Evolutionary conservation across 805 yeast genomes (phyloP).

Genomic region (Isabelozyma rhagii): DNA sequence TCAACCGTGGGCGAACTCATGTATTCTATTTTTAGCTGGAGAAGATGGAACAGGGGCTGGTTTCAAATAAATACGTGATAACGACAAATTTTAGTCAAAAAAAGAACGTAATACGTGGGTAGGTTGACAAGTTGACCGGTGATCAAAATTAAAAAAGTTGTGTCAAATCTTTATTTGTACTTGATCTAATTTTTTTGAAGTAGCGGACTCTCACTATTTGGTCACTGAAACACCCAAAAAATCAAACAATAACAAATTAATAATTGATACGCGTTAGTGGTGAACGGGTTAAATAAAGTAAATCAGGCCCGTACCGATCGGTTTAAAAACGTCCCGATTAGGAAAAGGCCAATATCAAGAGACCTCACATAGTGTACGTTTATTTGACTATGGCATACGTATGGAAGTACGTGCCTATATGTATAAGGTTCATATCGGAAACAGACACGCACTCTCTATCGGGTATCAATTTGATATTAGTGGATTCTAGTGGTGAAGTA

Average conservation of each 20-base stretch:
- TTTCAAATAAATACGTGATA: not conserved
- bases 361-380: not conserved
- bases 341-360: not conserved
- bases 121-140: not conserved
- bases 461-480: conserved; percentile 16
- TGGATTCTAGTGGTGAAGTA: not conserved
- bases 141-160: not conserved
- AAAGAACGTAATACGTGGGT: not conserved
- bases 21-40: not conserved
- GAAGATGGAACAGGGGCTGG: too few relatives aligned
- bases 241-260: not conserved
- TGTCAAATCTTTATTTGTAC: too few relatives aligned
- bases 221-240: not conserved
- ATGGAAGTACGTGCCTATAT: conserved; percentile 19
- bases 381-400: not conserved
- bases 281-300: not conserved
- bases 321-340: not conserved
- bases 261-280: not conserved
- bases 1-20: not conserved
- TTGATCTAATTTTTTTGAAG: not conserved
- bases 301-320: not conserved
- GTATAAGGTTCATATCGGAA: conserved; percentile 16
- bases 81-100: not conserved
- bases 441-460: conserved; percentile 15
- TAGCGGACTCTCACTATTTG: not conserved